Percentiles rank a stretch among this genome's conserved stretches.
phyloP scores from a whole-genome alignment of 352 stramenopile species.

The Saprolegnia parasitica region DNA sequence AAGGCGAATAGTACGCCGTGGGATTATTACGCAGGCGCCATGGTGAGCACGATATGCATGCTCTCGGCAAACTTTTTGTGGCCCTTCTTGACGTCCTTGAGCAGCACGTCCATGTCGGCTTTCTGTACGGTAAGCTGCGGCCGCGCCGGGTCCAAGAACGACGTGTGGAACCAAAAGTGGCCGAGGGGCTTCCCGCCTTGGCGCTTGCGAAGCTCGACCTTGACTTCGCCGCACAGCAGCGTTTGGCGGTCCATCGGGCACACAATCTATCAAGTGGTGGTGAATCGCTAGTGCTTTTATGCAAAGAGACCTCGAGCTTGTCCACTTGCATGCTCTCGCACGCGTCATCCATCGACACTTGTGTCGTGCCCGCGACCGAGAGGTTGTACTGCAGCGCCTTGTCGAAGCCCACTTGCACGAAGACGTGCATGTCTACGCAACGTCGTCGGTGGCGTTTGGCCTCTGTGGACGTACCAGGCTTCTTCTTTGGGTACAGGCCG shows the following conservation, averaged over 20 bases:
- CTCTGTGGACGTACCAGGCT: background rate
- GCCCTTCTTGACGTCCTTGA: slow-evolving; percentile 63
- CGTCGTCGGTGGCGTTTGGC: background rate
- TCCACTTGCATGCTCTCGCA: background rate
- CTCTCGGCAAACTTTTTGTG: slow-evolving; percentile 54
- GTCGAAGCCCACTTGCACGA: slow-evolving; percentile 27
- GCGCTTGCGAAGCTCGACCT: slow-evolving; percentile 45
- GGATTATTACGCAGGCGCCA: slow-evolving; percentile 34
- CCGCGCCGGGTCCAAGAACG: slow-evolving; percentile 42
- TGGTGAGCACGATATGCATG: slow-evolving; percentile 48
- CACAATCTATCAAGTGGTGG: background rate
- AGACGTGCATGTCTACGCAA: slow-evolving; percentile 7
- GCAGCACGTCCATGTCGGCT: slow-evolving; percentile 61
- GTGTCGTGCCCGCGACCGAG: slow-evolving; percentile 9
- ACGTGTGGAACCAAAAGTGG: slow-evolving; percentile 74
- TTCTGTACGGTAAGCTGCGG: slow-evolving; percentile 47
- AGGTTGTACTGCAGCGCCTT: slow-evolving; percentile 15
- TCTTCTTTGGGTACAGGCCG: slow-evolving; percentile 18
- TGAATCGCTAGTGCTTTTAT: background rate
- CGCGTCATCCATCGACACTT: background rate
- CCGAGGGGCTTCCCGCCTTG: slow-evolving; percentile 39
- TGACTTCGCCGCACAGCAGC: slow-evolving; percentile 61
- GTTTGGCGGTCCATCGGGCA: slow-evolving; percentile 30
- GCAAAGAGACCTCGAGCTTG: background rate
- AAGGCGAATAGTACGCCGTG: background rate